Conservation (phyloP, 768 basidiomycete genomes). For the Gymnopilus junonius region DNA sequence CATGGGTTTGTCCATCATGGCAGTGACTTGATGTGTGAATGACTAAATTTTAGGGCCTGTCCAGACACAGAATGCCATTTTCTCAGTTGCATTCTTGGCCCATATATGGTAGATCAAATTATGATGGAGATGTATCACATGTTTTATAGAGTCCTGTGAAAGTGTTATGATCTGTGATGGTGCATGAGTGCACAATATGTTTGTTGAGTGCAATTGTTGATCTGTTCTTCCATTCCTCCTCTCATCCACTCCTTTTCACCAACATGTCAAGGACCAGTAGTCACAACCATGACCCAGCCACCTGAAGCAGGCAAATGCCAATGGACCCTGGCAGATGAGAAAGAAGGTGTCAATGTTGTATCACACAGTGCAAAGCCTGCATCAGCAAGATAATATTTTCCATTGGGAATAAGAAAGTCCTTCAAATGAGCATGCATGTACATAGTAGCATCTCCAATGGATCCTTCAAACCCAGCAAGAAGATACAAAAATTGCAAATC, state of each 20-base stretch:
- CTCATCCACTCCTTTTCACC: background rate
- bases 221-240: background rate
- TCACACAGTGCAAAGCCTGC: conserved; percentile 35
- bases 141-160: background rate
- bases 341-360: too few species aligned
- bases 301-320: background rate
- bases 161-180: conserved; percentile 7
- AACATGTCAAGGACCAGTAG: background rate
- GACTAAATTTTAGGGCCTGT: too few species aligned
- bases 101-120: background rate
- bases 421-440: conserved; percentile 30
- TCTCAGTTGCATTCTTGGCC: too few species aligned
- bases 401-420: conserved; percentile 34
- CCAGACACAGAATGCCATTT: too few species aligned
- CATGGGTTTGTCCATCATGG: too few species aligned
- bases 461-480: conserved; percentile 16
- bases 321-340: background rate
- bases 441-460: conserved; percentile 32
- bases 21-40: too few species aligned
- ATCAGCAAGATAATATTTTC: conserved; percentile 34
- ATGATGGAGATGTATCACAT: background rate
- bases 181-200: background rate
- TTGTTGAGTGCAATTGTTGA: conserved; percentile 7
- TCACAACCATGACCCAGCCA: background rate
- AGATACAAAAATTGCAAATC: conserved; percentile 9